Percentiles rank a stretch among this genome's conserved stretches.
These are phyloP conservation scores for Thraustochytrium sp. DNA, from an alignment of 352 stramenopile genomes.

Conservation along the genomic window DNA sequence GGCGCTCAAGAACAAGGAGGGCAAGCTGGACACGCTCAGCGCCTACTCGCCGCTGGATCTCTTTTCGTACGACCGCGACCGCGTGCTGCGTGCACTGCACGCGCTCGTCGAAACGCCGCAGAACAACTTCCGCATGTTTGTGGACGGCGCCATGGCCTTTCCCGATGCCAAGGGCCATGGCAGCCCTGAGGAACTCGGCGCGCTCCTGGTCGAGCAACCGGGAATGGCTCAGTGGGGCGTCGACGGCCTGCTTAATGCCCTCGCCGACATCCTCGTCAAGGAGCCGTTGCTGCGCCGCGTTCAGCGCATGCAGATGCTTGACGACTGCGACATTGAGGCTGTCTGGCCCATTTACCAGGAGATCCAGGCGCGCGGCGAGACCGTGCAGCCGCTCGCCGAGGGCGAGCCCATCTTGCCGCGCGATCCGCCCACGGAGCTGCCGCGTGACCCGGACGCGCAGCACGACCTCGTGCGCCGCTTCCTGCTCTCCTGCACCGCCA, in stretches of 20 bases:
- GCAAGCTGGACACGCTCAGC: constrained; percentile 71
- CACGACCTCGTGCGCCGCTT: constrained; percentile 52
- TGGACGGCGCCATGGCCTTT: constrained; percentile 65
- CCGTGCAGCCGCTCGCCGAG: constrained; percentile 49
- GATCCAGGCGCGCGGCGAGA: constrained; percentile 4
- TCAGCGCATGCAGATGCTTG: constrained; percentile 70
- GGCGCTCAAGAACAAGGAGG: constrained; percentile 65
- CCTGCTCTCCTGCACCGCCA: constrained; percentile 34
- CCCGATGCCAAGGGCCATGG: constrained; percentile 67
- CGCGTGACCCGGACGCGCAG: constrained; percentile 26
- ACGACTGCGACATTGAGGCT: constrained; percentile 70
- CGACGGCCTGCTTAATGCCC: constrained; percentile 63
- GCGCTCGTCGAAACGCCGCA: constrained; percentile 69
- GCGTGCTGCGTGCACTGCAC: constrained; percentile 61
- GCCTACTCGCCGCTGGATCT: constrained; percentile 72
- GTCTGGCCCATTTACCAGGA: neutral
- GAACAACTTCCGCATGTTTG: constrained; percentile 80
- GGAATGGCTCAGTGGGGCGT: neutral
- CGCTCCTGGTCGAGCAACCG: constrained; percentile 57
- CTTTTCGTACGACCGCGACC: constrained; percentile 62
- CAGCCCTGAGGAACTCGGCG: constrained; percentile 66
- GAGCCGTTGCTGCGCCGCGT: constrained; percentile 68
- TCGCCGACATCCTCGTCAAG: constrained; percentile 66
- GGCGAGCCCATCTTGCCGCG: constrained; percentile 33
- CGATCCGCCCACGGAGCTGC: neutral